Percentiles rank a stretch among this genome's conserved stretches.
Conservation (phyloP, 2,329 filamentous ascomycete genomes). For the Penicillium freii region DNA sequence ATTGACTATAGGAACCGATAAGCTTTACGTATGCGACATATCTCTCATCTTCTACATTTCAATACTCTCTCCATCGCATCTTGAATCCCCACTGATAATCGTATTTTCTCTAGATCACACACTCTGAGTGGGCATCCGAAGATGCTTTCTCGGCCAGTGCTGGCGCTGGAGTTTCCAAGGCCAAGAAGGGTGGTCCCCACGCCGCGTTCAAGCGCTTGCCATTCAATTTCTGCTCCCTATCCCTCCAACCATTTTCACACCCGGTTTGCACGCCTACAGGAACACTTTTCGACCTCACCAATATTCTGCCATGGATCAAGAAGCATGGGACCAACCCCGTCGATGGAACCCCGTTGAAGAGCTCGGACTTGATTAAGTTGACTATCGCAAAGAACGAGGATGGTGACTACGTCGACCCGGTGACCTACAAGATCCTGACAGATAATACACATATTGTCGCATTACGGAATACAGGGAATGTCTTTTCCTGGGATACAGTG, state of each 20-base stretch:
- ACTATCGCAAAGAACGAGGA: slow-evolving; percentile 91
- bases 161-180: slow-evolving; percentile 63
- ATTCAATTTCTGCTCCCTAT: slow-evolving; percentile 97
- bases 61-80: slow-evolving; percentile 10
- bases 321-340: slow-evolving; percentile 93
- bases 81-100: slow-evolving; percentile 19
- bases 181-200: slow-evolving; percentile 51
- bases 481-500: slow-evolving; percentile 94
- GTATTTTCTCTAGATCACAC: slow-evolving; percentile 68
- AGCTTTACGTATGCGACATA: slow-evolving; percentile 46
- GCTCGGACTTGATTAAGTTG: slow-evolving; percentile 82
- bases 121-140: slow-evolving; percentile 93
- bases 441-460: slow-evolving; percentile 97
- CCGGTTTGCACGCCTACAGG: slow-evolving; percentile 87
- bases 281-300: slow-evolving; percentile 91
- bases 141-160: slow-evolving; percentile 83
- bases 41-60: not conserved
- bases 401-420: slow-evolving; percentile 88
- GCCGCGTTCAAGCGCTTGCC: slow-evolving; percentile 82
- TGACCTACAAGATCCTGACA: slow-evolving; percentile 96
- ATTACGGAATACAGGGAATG: slow-evolving; percentile 81
- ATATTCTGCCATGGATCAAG: slow-evolving; percentile 90
- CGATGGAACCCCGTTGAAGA: slow-evolving; percentile 73
- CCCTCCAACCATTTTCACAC: slow-evolving; percentile 89
- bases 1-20: slow-evolving; percentile 45